Evolutionary conservation across 768 basidiomycete species (phyloP).

Genomic region (Leucocoprinus sp.): DNA sequence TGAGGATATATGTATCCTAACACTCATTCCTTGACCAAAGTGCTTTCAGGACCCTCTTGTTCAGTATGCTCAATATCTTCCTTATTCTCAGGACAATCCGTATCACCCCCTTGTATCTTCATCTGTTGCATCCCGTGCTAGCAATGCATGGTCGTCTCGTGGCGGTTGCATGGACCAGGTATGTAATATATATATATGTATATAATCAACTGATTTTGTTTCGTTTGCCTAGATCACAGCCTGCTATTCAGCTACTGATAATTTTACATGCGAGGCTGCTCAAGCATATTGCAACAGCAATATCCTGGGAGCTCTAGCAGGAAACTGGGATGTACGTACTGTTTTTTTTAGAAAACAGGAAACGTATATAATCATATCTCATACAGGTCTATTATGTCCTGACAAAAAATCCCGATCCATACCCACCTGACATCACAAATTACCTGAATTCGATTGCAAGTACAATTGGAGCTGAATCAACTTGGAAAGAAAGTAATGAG

Average conservation of each 20-base stretch:
- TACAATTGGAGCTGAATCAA: slow-evolving; percentile 35
- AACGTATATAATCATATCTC: neutral
- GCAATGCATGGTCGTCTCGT: slow-evolving; percentile 32
- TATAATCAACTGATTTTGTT: neutral
- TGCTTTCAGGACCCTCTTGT: slow-evolving; percentile 33
- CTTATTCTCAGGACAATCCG: slow-evolving; percentile 46
- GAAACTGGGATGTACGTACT: slow-evolving; percentile 46
- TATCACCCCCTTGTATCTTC: slow-evolving; percentile 46
- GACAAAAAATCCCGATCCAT: slow-evolving; percentile 33
- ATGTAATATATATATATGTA: neutral
- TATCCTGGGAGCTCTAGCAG: slow-evolving; percentile 45
- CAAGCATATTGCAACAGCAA: slow-evolving; percentile 52
- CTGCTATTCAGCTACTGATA: slow-evolving; percentile 41
- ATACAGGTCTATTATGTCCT: slow-evolving; percentile 41
- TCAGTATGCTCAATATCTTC: slow-evolving; percentile 53
- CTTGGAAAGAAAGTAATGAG: slow-evolving; percentile 32
- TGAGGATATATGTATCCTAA: too few relatives aligned
- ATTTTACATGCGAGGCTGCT: slow-evolving; percentile 46
- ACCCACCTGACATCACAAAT: slow-evolving; percentile 34
- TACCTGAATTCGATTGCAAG: slow-evolving; percentile 23
- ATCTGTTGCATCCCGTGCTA: slow-evolving; percentile 33
- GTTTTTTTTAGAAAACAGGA: too few relatives aligned
- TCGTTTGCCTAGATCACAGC: slow-evolving; percentile 33
- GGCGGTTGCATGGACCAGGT: slow-evolving; percentile 47
- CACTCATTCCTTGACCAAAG: too few relatives aligned